Evolutionary conservation across 1,139 yeast genomes (phyloP).

Genomic region (Taiozyma onychis): DNA sequence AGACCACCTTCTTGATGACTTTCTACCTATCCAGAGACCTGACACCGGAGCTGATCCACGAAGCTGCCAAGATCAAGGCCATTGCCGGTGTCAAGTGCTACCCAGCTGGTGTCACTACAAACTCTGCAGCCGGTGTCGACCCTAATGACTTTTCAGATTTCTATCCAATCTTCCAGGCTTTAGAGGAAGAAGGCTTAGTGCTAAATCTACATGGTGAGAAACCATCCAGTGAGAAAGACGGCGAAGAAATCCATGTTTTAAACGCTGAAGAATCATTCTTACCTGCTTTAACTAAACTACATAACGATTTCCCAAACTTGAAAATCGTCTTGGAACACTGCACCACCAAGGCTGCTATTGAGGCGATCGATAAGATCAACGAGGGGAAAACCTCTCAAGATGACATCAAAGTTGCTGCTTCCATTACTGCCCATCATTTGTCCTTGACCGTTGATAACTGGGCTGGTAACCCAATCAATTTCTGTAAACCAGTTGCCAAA

Average conservation of each 20-base stretch:
- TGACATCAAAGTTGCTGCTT: conserved; percentile 69
- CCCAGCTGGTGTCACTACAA: conserved; percentile 98
- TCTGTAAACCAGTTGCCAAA: conserved; percentile 97
- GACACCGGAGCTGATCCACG: conserved; percentile 77
- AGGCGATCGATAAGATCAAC: conserved; percentile 68
- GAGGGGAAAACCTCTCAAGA: conserved; percentile 34
- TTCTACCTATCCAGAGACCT: conserved; percentile 72
- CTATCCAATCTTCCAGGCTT: conserved; percentile 83
- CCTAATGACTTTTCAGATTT: conserved; percentile 85
- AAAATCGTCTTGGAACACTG: conserved; percentile 92
- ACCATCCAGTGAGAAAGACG: conserved; percentile 51
- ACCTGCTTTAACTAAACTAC: conserved; percentile 83
- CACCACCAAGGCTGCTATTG: conserved; percentile 84
- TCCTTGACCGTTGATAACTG: conserved; percentile 85
- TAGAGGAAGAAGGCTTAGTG: conserved; percentile 73
- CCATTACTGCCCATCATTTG: conserved; percentile 94
- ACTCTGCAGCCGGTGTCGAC: conserved; percentile 88
- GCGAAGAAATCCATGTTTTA: conserved; percentile 65
- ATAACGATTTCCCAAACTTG: conserved; percentile 76
- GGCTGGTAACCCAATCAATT: conserved; percentile 95
- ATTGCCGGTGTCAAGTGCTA: conserved; percentile 89
- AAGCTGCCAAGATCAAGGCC: conserved; percentile 69
- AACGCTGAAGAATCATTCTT: conserved; percentile 91
- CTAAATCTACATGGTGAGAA: conserved; percentile 94
- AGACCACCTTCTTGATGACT: conserved; percentile 87